Evolutionary conservation across 257 asterid genomes (phyloP), one percentile per base, ranked within the genome.

Genomic region (Ocimum tenuiflorum): DNA sequence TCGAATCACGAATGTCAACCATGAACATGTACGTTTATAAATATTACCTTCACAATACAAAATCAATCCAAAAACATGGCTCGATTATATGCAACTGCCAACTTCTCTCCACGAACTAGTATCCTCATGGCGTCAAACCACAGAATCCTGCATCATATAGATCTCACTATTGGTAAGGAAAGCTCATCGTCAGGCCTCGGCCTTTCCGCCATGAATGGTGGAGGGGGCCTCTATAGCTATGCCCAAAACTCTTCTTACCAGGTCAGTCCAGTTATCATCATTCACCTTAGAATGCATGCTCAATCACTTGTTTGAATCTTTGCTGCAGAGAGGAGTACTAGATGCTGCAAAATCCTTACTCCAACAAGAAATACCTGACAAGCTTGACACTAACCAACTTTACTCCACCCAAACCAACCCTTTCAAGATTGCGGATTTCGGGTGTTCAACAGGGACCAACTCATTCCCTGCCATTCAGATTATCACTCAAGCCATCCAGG

Each of bases 381-480:
- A 76, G 18, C 73, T 76, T 3, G 70, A 75, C 13, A 19, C 66
- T 4, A 22, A 33, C 17, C 74, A 47, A 4, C 68, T 58, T 42
- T 51, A 46, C 12, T 35, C 72, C 13, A 17, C 70, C 55, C 24
- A 39, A 24, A 8, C 3, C 24, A 31, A 14, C 48, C 20, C 62
- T 7, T 73, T 77, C 36, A 17, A 70, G 1, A 73, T 80, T 42
- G 91, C 83, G 20, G 88, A 82, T 46, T 80, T 80, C 11, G 91
- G 91, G 38, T 80, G 88, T 62, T 82, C 84, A 11, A 75, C 78
- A 3, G 94, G 89, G 6, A 73, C 67, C 13, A 83, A 83, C 76
- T 77, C 86, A 11, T 75, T 86, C 29, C 78, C 78, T 6, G 80
- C 81, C 4, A 68, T 77, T 70, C 77, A 79, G 64, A 73, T 65